Evolutionary conservation across 805 yeast genomes (phyloP).

Genomic region (Metschnikowia similis): DNA sequence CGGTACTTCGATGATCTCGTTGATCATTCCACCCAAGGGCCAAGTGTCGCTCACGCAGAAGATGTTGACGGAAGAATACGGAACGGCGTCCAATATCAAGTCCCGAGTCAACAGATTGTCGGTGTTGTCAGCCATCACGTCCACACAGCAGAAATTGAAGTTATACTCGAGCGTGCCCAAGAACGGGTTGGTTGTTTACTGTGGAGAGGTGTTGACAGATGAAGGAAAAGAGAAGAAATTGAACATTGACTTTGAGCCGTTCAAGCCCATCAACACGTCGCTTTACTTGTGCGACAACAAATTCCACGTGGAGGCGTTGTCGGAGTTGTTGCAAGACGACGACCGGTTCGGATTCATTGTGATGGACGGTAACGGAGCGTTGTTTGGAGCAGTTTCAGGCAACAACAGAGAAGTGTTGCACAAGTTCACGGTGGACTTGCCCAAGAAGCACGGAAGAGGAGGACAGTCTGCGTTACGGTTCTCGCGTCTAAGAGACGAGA

Average conservation of each 20-base stretch:
- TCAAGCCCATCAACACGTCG: constrained; percentile 98
- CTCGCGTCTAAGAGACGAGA: constrained; percentile 97
- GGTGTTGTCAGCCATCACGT: constrained; percentile 93
- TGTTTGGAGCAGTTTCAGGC: constrained; percentile 93
- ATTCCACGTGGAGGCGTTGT: constrained; percentile 94
- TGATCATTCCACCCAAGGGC: constrained; percentile 92
- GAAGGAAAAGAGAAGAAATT: constrained; percentile 98
- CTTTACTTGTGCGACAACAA: constrained; percentile 92
- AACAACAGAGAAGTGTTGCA: constrained; percentile 95
- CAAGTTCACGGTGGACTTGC: constrained; percentile 93
- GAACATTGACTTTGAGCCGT: constrained; percentile 96
- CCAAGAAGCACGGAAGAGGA: constrained; percentile 99
- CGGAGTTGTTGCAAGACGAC: constrained; percentile 91
- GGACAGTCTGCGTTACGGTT: constrained; percentile 99
- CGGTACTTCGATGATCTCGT: constrained; percentile 98
- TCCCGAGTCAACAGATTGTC: constrained; percentile 96
- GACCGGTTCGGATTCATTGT: constrained; percentile 96
- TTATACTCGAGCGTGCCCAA: constrained; percentile 85
- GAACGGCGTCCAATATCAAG: constrained; percentile 97
- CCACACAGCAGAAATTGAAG: constrained; percentile 95
- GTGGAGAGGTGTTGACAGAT: constrained; percentile 97
- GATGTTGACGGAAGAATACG: constrained; percentile 96
- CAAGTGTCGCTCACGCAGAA: constrained; percentile 85
- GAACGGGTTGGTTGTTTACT: constrained; percentile 92
- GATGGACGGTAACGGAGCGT: constrained; percentile 99